Evolutionary conservation across 2,329 filamentous ascomycete genomes (phyloP), one percentile per base, ranked within the genome.

Genomic region (Colletotrichum aenigma): DNA sequence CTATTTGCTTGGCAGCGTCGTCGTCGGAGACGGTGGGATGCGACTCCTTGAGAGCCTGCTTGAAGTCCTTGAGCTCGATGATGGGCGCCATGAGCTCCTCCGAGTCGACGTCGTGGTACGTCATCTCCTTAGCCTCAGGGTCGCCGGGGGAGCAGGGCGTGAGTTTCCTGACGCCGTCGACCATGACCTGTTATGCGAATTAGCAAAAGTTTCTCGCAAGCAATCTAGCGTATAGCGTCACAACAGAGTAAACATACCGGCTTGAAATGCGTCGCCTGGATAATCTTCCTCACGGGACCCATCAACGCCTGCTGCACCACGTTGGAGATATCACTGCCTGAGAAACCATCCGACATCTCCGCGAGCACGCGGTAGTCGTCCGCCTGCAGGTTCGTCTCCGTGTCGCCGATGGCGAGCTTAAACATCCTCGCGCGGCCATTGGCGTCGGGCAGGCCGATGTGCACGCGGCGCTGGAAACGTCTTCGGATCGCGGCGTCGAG

Each of bases 221-320:
- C 8, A 12, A n/a, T 61, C 28, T n/a, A 13, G n/a, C 18, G 10
- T 26, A 7, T 34, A 7, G 21, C 10, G n/a, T 64, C 12, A 36
- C 18, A 2, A 48, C 26, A 28, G 13, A 2, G 10, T 10, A n/a
- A 32, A 84, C 87, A 60, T 88, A 96, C 96, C 88, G 94, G 93
- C 85, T 98, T 98, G 87, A 98, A 99, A 87, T 99, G 97, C 69
- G 97, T 99, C 21, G 97, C 96, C 78, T 96, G 98, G 84, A 98
- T 94, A 79, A 99, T 98, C 86, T 98, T 97, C 77, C 97, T 91
- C 77, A 99, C 95, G 3, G 97, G 97, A 82, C 98, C 96, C 97
- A 99, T 99, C 52, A 99, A 88, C 1, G 97, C 97, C 83, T 97
- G 95, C 84, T 99, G 97, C 24, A 98, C 97, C 5, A 95, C 96